A percentile compares a stretch with the other conserved stretches of the same genome.
Conservation (phyloP, 2,329 filamentous ascomycete species). For the Macrophomina pseudophaseolina region DNA sequence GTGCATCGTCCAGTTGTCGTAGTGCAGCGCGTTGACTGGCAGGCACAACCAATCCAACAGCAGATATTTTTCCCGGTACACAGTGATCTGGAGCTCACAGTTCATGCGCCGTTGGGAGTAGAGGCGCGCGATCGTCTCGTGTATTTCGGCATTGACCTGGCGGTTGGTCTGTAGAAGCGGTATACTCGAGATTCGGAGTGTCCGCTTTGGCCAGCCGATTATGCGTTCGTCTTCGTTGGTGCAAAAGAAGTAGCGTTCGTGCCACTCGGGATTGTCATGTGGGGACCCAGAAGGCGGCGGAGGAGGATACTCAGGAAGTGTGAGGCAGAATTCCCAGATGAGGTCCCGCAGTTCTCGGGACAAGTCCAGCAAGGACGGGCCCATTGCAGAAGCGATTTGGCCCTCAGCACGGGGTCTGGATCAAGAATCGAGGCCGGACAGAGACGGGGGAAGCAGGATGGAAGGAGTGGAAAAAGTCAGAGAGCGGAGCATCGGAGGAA, state of each 20-base stretch:
- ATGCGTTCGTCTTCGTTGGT: slow-evolving; percentile 10
- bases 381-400: not conserved
- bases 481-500: not conserved
- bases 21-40: slow-evolving; percentile 21
- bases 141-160: slow-evolving; percentile 17
- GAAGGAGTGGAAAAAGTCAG: not conserved
- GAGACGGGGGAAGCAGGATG: not conserved
- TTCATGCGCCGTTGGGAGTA: slow-evolving; percentile 7
- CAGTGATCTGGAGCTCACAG: not conserved
- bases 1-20: not conserved
- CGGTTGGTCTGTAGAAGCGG: slow-evolving; percentile 11
- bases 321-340: slow-evolving; percentile 23
- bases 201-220: slow-evolving; percentile 1
- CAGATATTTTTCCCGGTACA: slow-evolving; percentile 18
- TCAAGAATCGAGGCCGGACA: not conserved
- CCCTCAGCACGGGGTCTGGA: not conserved
- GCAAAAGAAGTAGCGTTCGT: slow-evolving; percentile 8
- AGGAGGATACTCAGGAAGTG: not conserved
- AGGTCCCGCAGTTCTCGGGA: slow-evolving; percentile 20
- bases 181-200: not conserved
- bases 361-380: slow-evolving; percentile 6
- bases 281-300: not conserved
- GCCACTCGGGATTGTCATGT: not conserved
- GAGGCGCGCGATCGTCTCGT: slow-evolving; percentile 16
- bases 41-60: slow-evolving; percentile 21